These are phyloP conservation scores for Hypoxylon sp. DNA, from an alignment of 2,329 filamentous ascomycete genomes.

Conservation along the genomic window DNA sequence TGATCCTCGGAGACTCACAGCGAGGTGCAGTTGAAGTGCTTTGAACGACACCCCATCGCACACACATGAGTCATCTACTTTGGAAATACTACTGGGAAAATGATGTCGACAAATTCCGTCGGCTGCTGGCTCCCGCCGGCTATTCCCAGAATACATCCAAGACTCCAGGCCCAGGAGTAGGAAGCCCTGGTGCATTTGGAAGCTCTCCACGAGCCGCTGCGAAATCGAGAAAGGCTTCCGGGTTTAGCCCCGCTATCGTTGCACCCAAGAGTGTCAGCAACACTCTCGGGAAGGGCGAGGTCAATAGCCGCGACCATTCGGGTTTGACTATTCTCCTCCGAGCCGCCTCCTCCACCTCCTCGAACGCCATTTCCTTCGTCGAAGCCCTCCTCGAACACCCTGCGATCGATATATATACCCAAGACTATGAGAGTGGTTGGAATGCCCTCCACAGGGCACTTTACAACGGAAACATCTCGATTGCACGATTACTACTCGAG, in stretches of 20 bases:
- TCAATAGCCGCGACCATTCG: constrained; percentile 87
- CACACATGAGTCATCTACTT: constrained; percentile 94
- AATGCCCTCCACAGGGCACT: constrained; percentile 92
- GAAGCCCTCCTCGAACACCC: constrained; percentile 85
- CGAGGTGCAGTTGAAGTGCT: constrained; percentile 81
- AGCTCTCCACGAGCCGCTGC: constrained; percentile 65
- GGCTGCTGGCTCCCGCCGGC: constrained; percentile 82
- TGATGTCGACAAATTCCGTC: constrained; percentile 95
- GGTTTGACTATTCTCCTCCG: constrained; percentile 89
- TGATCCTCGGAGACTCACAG: constrained; percentile 86
- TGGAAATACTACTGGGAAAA: constrained; percentile 98
- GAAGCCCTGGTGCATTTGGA: constrained; percentile 60
- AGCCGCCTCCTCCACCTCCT: constrained; percentile 80
- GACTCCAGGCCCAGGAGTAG: constrained; percentile 61
- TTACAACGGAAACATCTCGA: constrained; percentile 89
- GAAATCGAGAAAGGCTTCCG: constrained; percentile 70
- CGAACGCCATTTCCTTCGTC: constrained; percentile 81
- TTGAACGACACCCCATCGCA: constrained; percentile 58
- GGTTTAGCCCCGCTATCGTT: constrained; percentile 61
- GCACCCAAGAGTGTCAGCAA: constrained; percentile 62
- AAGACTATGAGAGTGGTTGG: constrained; percentile 95
- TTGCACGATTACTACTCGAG: constrained; percentile 85
- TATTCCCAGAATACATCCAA: constrained; percentile 68
- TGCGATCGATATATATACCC: constrained; percentile 85
- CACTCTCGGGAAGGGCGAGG: constrained; percentile 71